Base-by-base conservation (phyloP, 1,284 basidiomycete genomes). In the Pseudozyma tsukubaensis region DNA sequence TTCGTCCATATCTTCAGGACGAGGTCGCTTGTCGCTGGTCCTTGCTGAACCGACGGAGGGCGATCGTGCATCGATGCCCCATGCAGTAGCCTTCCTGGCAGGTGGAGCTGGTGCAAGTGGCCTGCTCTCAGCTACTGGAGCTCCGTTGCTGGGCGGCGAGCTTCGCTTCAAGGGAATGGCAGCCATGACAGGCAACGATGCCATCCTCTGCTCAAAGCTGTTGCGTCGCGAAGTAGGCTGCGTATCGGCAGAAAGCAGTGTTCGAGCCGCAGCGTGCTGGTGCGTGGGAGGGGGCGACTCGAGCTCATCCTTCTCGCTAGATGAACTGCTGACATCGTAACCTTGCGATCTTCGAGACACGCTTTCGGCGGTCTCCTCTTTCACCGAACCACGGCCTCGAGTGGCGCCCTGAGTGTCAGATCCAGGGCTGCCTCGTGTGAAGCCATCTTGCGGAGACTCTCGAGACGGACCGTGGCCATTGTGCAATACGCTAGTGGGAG, bases 201-300 rank as follows among this genome's bases (percentile, higher is more conserved):
- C 72, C 71, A 79, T 77, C 37, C 77, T 63, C 32, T 70, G 60
- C 53, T 79, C 77, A 44, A 79, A 79, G 53, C 72, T 76, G 63
- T 62, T 74, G 54, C 72, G 66, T 36, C 72, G 72, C 35, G 72
- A 66, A 1, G 45, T 39, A 8, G 71, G 48, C 51, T 48, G 42
- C 43, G n/a, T 56, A 49, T 10, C 36, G 12, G 66, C 37, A 7
- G 61, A 50, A 13, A 59, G 55, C 42, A 59, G 8, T 7, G 58
- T 35, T 24, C 58, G 53, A 32, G 37, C 61, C 1, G 50, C 34
- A 6, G 56, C 21, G 32, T 57, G 54, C 14, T 59, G 65, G 21
- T 57, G 54, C 11, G 53, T 13, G 19, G 62, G 72, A n/a, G 66
- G 72, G 34, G 62, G 68, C 50, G 68, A 74, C 35, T 74, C 72